phyloP scores from a whole-genome alignment of 371 early-diverging fungal species.

The Mortierella sp. region DNA sequence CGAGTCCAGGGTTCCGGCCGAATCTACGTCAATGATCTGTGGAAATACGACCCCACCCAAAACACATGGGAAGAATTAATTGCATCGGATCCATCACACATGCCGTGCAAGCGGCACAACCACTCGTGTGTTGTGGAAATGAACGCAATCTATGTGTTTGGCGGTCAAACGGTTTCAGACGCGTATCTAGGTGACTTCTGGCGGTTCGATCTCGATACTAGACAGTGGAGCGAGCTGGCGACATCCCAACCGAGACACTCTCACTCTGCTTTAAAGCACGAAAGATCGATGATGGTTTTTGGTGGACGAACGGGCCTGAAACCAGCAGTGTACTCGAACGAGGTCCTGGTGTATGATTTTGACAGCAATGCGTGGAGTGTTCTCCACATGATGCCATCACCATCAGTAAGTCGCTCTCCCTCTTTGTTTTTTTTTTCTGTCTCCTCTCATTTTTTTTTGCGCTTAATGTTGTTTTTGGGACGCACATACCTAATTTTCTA shows the following conservation, averaged over 20 bases:
- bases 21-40: conserved; percentile 39
- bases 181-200: conserved; percentile 38
- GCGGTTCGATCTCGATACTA: conserved; percentile 37
- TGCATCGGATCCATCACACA: conserved; percentile 12
- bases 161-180: conserved; percentile 33
- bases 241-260: conserved; percentile 39
- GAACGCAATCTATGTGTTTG: conserved; percentile 35
- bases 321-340: conserved; percentile 42
- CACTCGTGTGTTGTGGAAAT: conserved; percentile 28
- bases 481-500: neutral
- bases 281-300: conserved; percentile 25
- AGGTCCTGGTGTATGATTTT: conserved; percentile 33
- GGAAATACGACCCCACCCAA: conserved; percentile 29
- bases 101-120: conserved; percentile 39
- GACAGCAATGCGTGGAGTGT: conserved; percentile 23
- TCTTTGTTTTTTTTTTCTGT: too few relatives aligned
- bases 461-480: too few relatives aligned
- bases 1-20: conserved; percentile 39
- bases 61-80: conserved; percentile 29
- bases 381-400: neutral
- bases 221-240: conserved; percentile 33
- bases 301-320: conserved; percentile 43
- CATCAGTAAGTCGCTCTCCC: too few relatives aligned
- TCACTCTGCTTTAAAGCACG: conserved; percentile 26
- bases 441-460: too few relatives aligned